These are phyloP conservation scores for Salix suchowensis DNA, from an alignment of 345 rosid species.

Conservation along the genomic window DNA sequence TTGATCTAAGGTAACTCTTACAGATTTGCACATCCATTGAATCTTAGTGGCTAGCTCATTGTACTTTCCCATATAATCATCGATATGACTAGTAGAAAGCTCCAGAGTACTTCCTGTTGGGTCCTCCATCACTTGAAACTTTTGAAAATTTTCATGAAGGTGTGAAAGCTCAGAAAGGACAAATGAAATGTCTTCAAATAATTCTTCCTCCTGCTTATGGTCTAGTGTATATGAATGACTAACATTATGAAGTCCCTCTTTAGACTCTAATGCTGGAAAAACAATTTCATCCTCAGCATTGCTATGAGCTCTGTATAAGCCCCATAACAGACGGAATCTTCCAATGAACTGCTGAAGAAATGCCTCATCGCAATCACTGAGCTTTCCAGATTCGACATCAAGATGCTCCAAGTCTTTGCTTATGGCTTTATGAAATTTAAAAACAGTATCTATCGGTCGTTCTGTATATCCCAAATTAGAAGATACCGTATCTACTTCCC, in stretches of 20 bases:
- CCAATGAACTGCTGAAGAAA: constrained; percentile 72
- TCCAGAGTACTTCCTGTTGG: constrained; percentile 19
- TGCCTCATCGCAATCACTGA: constrained; percentile 57
- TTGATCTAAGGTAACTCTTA: constrained; percentile 74
- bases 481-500: constrained; percentile 64
- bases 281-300: constrained; percentile 95
- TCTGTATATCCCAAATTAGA: constrained; percentile 38
- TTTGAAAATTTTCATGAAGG: constrained; percentile 48
- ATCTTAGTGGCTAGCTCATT: constrained; percentile 73
- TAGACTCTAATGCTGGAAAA: constrained; percentile 88
- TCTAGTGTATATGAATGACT: constrained; percentile 88
- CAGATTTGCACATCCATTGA: constrained; percentile 94
- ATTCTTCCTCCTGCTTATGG: constrained; percentile 85
- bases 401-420: constrained; percentile 85
- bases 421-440: constrained; percentile 89
- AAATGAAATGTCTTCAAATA: constrained; percentile 75
- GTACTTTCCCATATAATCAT: constrained; percentile 45
- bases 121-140: constrained; percentile 29
- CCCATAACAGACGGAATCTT: constrained; percentile 84
- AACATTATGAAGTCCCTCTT: constrained; percentile 90
- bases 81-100: constrained; percentile 18
- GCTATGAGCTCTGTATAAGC: constrained; percentile 89
- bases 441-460: constrained; percentile 85
- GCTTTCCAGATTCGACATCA: constrained; percentile 85
- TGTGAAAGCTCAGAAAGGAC: constrained; percentile 63